Percentiles rank a stretch among this genome's conserved stretches.
Evolutionary conservation across 2,329 filamentous ascomycete species (phyloP).

Genomic region (Dactylonectria estremocensis): DNA sequence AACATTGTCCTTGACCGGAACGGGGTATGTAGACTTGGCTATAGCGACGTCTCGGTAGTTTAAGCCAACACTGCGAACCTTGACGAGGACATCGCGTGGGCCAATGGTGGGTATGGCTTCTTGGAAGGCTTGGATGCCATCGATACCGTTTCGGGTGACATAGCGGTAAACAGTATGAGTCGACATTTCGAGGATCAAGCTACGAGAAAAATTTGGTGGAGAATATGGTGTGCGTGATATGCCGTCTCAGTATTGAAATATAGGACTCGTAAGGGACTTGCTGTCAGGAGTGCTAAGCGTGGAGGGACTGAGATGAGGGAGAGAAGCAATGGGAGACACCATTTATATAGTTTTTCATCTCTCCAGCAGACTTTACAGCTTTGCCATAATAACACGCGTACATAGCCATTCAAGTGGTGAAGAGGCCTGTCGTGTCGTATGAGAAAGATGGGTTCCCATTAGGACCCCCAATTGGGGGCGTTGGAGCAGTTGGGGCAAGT

Average conservation of each 20-base stretch:
- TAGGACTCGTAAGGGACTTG: too few relatives aligned
- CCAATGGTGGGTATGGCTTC: slow-evolving; percentile 47
- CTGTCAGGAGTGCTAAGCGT: too few relatives aligned
- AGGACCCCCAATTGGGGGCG: not conserved
- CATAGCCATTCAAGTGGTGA: too few relatives aligned
- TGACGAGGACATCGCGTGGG: slow-evolving; percentile 50
- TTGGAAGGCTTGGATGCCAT: slow-evolving; percentile 10
- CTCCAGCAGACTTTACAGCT: too few relatives aligned
- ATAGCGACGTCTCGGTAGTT: slow-evolving; percentile 55
- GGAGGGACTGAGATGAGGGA: too few relatives aligned
- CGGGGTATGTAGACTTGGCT: slow-evolving; percentile 48
- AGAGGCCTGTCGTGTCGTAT: not conserved
- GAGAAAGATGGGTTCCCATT: not conserved
- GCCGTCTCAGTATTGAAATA: too few relatives aligned
- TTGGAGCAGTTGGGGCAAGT: not conserved
- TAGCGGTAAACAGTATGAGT: slow-evolving; percentile 7
- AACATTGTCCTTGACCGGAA: slow-evolving; percentile 51
- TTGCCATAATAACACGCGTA: too few relatives aligned
- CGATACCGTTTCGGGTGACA: not conserved
- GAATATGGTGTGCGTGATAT: not conserved
- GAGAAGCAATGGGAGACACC: too few relatives aligned
- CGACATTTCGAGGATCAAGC: not conserved
- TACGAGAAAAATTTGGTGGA: not conserved
- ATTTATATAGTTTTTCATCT: too few relatives aligned
- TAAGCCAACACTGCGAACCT: slow-evolving; percentile 50